Percentiles rank a stretch among this genome's conserved stretches.
Conservation (phyloP, 2,329 filamentous ascomycete species). For the Hypocreales sp. region DNA sequence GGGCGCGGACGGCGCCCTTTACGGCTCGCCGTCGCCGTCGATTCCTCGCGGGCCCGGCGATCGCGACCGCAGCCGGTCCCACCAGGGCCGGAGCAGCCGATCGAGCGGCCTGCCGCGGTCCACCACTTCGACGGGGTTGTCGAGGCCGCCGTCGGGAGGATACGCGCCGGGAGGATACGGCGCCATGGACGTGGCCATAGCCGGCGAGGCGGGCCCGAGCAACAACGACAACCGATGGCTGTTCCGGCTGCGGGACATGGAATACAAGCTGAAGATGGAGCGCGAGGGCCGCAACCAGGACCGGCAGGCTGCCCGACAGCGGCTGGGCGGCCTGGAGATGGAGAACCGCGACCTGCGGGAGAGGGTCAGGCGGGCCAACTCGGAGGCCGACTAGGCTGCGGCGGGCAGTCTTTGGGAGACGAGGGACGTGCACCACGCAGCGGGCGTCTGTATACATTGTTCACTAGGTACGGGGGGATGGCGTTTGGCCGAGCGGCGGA, state of each 20-base stretch:
- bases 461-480: too few relatives aligned
- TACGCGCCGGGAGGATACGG: slow-evolving; percentile 8
- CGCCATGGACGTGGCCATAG: slow-evolving; percentile 13
- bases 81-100: slow-evolving; percentile 13
- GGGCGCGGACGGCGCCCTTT: slow-evolving; percentile 17
- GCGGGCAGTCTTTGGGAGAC: too few relatives aligned
- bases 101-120: slow-evolving; percentile 15
- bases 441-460: too few relatives aligned
- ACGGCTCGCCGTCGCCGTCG: slow-evolving; percentile 35
- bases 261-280: slow-evolving; percentile 79
- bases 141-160: too few relatives aligned
- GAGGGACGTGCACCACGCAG: too few relatives aligned
- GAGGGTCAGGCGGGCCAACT: slow-evolving; percentile 32
- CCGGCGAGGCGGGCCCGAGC: slow-evolving; percentile 9
- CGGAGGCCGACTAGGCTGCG: slow-evolving; percentile 13
- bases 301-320: slow-evolving; percentile 64
- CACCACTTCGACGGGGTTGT: slow-evolving; percentile 12
- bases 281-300: slow-evolving; percentile 75
- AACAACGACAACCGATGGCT: slow-evolving; percentile 62
- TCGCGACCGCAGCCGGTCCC: slow-evolving; percentile 25
- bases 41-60: slow-evolving; percentile 36
- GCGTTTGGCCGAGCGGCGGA: too few relatives aligned
- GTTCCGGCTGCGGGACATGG: slow-evolving; percentile 70
- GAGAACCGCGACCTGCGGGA: slow-evolving; percentile 58
- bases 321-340: slow-evolving; percentile 59